phyloP scores from a whole-genome alignment of 768 basidiomycete species.

The Lactarius quietus region DNA sequence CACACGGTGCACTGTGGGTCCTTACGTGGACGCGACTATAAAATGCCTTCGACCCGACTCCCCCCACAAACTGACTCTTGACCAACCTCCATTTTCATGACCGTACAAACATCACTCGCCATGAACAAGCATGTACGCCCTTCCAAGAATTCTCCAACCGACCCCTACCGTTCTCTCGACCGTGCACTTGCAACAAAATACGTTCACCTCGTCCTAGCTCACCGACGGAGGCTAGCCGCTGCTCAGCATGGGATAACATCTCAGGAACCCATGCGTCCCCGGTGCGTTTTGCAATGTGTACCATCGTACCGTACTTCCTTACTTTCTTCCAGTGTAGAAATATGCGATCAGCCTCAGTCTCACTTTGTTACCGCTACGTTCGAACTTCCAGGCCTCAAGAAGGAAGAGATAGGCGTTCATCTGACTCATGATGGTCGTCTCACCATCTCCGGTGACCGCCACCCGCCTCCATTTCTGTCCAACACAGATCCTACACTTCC shows the following conservation, averaged over 20 bases:
- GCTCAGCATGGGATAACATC: slow-evolving; percentile 1
- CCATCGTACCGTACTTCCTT: neutral
- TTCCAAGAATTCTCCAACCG: slow-evolving; percentile 2
- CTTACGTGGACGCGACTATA: neutral
- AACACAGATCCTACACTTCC: slow-evolving; percentile 12
- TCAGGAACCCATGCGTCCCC: slow-evolving; percentile 21
- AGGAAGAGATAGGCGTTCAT: slow-evolving; percentile 46
- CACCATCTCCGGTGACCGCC: slow-evolving; percentile 45
- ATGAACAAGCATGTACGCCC: slow-evolving; percentile 13
- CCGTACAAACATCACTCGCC: slow-evolving; percentile 10
- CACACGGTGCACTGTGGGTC: neutral
- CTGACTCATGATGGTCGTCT: slow-evolving; percentile 43
- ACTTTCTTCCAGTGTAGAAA: slow-evolving; percentile 38
- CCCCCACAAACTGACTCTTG: neutral
- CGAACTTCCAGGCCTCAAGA: slow-evolving; percentile 53
- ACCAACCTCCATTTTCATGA: slow-evolving; percentile 12
- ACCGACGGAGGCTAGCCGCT: slow-evolving; percentile 20
- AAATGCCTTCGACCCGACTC: neutral
- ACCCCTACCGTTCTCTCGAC: slow-evolving; percentile 21
- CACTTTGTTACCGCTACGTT: slow-evolving; percentile 49
- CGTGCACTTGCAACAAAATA: slow-evolving; percentile 23
- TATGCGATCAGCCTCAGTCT: slow-evolving; percentile 43
- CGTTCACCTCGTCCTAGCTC: slow-evolving; percentile 22
- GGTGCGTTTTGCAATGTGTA: slow-evolving; percentile 11
- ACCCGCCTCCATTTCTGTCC: slow-evolving; percentile 25